These are phyloP conservation scores for Lactarius pseudohatsudake DNA, from an alignment of 768 basidiomycete species.

Conservation along the genomic window DNA sequence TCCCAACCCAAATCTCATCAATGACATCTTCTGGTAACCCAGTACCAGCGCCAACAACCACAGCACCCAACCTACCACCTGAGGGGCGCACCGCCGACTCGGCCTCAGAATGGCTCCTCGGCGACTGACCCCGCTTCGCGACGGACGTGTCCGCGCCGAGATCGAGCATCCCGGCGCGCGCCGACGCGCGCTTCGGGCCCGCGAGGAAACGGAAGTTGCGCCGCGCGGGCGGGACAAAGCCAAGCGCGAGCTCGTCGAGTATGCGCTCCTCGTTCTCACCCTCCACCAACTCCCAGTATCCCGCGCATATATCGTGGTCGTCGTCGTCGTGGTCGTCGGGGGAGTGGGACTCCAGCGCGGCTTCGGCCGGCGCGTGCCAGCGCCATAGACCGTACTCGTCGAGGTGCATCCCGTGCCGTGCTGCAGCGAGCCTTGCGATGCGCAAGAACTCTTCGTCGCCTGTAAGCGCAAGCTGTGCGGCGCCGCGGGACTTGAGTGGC, in stretches of 20 bases:
- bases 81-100: neutral
- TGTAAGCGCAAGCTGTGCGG: slow-evolving; percentile 54
- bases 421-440: slow-evolving; percentile 45
- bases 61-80: neutral
- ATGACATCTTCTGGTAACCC: neutral
- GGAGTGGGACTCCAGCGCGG: slow-evolving; percentile 2
- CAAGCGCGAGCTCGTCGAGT: slow-evolving; percentile 24
- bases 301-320: neutral
- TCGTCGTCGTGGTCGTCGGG: neutral
- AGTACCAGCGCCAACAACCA: neutral
- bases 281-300: slow-evolving; percentile 28
- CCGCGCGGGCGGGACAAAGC: slow-evolving; percentile 17
- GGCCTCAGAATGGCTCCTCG: neutral
- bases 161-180: slow-evolving; percentile 14
- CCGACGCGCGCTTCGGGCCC: slow-evolving; percentile 11
- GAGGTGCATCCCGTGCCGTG: slow-evolving; percentile 47
- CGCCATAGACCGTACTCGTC: slow-evolving; percentile 68
- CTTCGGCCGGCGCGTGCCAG: slow-evolving; percentile 39
- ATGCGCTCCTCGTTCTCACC: slow-evolving; percentile 26
- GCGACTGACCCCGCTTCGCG: neutral
- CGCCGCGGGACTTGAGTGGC: slow-evolving; percentile 50
- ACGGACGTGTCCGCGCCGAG: neutral
- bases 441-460: slow-evolving; percentile 53
- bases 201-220: slow-evolving; percentile 29
- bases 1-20: neutral